Conservation (phyloP, 352 stramenopile species). For the Phytophthora cactorum region DNA sequence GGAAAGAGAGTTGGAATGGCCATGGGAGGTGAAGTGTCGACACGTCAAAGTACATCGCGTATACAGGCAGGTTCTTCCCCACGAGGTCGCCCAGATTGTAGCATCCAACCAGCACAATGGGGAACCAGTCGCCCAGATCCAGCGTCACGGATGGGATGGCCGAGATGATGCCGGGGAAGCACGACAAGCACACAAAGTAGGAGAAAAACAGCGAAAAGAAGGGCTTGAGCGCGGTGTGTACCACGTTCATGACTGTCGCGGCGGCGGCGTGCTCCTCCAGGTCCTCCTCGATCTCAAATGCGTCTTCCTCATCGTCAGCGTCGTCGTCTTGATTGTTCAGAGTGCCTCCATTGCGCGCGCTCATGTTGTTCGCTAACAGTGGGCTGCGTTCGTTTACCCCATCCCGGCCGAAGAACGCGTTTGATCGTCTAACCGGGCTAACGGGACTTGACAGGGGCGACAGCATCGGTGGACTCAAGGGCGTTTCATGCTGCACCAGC, state of each 20-base stretch:
- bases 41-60: conserved; percentile 75
- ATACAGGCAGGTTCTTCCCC: conserved; percentile 80
- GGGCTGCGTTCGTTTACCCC: conserved; percentile 53
- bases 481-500: conserved; percentile 72
- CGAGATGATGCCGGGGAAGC: conserved; percentile 82
- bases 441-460: conserved; percentile 60
- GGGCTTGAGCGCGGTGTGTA: conserved; percentile 68
- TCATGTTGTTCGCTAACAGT: conserved; percentile 42
- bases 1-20: conserved; percentile 65
- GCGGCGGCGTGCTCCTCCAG: conserved; percentile 47
- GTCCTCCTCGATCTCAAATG: conserved; percentile 37
- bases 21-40: conserved; percentile 72
- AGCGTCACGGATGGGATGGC: conserved; percentile 69
- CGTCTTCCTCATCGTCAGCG: conserved; percentile 49
- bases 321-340: conserved; percentile 29
- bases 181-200: conserved; percentile 80
- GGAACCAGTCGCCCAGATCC: conserved; percentile 70
- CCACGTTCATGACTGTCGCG: conserved; percentile 61
- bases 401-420: conserved; percentile 21
- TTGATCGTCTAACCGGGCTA: conserved; percentile 28
- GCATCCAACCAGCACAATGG: conserved; percentile 75
- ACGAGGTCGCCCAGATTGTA: conserved; percentile 81
- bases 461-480: conserved; percentile 50
- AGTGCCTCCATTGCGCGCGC: conserved; percentile 21
- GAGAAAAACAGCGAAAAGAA: conserved; percentile 83